Evolutionary conservation across 176 grass and related monocot species (phyloP).

Genomic region (Areca catechu): DNA sequence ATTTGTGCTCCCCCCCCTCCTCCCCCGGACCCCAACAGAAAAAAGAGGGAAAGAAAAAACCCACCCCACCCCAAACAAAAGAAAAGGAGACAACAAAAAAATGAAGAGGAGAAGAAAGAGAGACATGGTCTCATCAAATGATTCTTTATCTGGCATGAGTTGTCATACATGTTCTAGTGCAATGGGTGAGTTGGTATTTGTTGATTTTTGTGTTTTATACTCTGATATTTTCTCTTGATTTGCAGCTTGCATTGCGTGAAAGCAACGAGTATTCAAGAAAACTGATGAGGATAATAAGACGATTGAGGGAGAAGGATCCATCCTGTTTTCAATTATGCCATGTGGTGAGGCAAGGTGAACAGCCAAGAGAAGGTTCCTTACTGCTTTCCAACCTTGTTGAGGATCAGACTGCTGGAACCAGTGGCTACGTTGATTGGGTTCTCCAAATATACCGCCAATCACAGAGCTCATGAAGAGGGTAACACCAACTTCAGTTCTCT

Average conservation of each 20-base stretch:
- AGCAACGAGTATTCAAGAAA: conserved; percentile 47
- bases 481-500: too few species aligned
- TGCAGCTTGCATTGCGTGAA: conserved; percentile 52
- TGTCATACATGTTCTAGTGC: too few species aligned
- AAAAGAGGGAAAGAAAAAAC: too few species aligned
- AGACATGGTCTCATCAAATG: too few species aligned
- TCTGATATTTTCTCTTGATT: neutral
- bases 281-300: conserved; percentile 37
- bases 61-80: too few species aligned
- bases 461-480: conserved; percentile 30
- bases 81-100: too few species aligned
- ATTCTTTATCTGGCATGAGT: too few species aligned
- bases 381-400: conserved; percentile 77
- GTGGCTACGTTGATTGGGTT: conserved; percentile 82
- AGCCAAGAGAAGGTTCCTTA: conserved; percentile 81
- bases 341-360: conserved; percentile 79
- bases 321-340: conserved; percentile 57
- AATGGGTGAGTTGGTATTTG: neutral
- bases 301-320: conserved; percentile 48
- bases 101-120: too few species aligned
- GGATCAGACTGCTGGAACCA: conserved; percentile 69
- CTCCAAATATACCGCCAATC: conserved; percentile 84
- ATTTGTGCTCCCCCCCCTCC: too few species aligned
- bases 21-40: too few species aligned
- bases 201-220: neutral